Conservation (phyloP, 1,139 yeast species). For the Candida tunisiensis region DNA sequence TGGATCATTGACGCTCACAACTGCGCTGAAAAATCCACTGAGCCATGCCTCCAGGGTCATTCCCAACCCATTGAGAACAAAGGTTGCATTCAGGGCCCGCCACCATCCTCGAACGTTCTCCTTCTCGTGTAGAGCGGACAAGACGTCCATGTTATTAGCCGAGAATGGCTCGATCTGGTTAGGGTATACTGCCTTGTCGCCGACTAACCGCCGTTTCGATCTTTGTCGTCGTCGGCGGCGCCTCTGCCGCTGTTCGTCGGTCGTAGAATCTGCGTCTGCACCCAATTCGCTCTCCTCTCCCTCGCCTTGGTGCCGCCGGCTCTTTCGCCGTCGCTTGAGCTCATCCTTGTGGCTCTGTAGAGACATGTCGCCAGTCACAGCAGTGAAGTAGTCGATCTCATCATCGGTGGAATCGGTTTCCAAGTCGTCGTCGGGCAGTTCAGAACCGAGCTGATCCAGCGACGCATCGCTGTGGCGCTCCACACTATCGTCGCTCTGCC, state of each 20-base stretch:
- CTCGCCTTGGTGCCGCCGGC: slow-evolving; percentile 2
- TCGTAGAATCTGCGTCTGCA: too few species aligned
- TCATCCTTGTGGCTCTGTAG: slow-evolving; percentile 3
- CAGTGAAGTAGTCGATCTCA: slow-evolving; percentile 32
- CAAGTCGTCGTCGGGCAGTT: slow-evolving; percentile 23
- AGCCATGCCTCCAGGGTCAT: slow-evolving; percentile 84
- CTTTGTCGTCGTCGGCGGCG: slow-evolving; percentile 1
- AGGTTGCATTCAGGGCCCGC: slow-evolving; percentile 77
- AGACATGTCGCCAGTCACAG: slow-evolving; percentile 12
- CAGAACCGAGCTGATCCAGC: too few species aligned
- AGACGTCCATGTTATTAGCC: slow-evolving; percentile 52
- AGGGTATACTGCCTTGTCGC: slow-evolving; percentile 1
- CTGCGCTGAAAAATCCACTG: slow-evolving; percentile 71
- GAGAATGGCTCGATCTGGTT: slow-evolving; percentile 1
- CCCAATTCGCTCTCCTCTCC: too few species aligned
- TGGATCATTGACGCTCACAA: slow-evolving; percentile 81
- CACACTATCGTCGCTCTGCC: slow-evolving; percentile 2
- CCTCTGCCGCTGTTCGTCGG: background rate
- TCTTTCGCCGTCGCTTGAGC: slow-evolving; percentile 6
- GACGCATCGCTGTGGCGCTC: slow-evolving; percentile 9
- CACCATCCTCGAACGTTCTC: slow-evolving; percentile 81
- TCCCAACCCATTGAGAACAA: slow-evolving; percentile 57
- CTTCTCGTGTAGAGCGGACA: slow-evolving; percentile 48
- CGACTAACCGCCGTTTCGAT: slow-evolving; percentile 1
- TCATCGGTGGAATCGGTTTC: slow-evolving; percentile 38